Evolutionary conservation across 306 rosid genomes (phyloP).

Genomic region (Carpinus viminea): DNA sequence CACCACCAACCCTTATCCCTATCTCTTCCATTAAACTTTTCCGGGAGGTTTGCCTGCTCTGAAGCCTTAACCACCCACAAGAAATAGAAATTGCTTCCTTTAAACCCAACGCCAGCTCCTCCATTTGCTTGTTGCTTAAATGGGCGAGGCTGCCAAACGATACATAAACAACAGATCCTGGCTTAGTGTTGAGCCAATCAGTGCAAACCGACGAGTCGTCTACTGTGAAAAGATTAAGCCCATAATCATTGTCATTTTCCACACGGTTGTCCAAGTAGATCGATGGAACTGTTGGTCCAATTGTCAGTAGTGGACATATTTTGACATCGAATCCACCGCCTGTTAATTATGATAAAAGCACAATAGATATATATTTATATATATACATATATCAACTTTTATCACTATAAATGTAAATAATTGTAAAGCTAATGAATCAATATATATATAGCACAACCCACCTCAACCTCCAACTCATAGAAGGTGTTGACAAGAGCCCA

Average conservation of each 20-base stretch:
- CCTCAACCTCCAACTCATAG: slow-evolving; percentile 62
- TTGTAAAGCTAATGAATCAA: no score
- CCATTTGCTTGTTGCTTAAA: slow-evolving; percentile 20
- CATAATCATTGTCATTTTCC: slow-evolving; percentile 47
- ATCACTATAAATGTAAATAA: no score
- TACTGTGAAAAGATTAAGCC: slow-evolving; percentile 32
- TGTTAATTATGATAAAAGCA: slow-evolving; percentile 7
- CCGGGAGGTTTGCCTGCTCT: slow-evolving; percentile 14
- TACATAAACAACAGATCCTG: slow-evolving; percentile 13
- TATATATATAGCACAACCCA: neutral
- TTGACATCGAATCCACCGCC: slow-evolving; percentile 60
- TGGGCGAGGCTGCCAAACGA: slow-evolving; percentile 16
- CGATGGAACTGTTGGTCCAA: slow-evolving; percentile 67
- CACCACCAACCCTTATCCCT: slow-evolving; percentile 12
- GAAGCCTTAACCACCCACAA: slow-evolving; percentile 23
- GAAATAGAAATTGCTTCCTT: slow-evolving; percentile 3
- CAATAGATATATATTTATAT: neutral
- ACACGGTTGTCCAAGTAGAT: slow-evolving; percentile 43
- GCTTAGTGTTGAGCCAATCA: slow-evolving; percentile 42
- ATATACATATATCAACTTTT: neutral
- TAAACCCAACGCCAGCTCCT: slow-evolving; percentile 14
- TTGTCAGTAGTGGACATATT: slow-evolving; percentile 43
- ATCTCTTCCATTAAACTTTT: slow-evolving; percentile 7
- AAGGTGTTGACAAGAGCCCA: slow-evolving; percentile 57
- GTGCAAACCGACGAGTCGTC: slow-evolving; percentile 26